Evolutionary conservation across 1,139 yeast species (phyloP).

Genomic region (Lodderomyces theae): DNA sequence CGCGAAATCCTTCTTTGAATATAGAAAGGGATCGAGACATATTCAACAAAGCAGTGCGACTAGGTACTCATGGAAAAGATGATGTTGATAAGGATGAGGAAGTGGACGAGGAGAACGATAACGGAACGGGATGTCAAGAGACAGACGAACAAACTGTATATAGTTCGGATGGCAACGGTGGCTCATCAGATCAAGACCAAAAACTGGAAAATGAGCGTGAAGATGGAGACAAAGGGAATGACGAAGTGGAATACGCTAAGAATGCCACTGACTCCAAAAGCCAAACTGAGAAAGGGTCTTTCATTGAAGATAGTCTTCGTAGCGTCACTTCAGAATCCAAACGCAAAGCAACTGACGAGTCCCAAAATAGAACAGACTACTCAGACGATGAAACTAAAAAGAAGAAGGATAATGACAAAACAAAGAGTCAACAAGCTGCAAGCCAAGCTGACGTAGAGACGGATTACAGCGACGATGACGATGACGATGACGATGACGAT

Average conservation of each 20-base stretch:
- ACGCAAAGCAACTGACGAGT: background rate
- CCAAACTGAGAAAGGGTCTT: background rate
- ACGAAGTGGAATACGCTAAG: background rate
- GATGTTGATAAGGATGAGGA: constrained; percentile 1
- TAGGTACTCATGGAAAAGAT: constrained; percentile 1
- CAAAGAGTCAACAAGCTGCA: background rate
- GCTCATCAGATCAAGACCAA: constrained; percentile 5
- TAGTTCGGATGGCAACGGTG: constrained; percentile 7
- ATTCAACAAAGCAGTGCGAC: background rate
- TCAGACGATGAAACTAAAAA: background rate
- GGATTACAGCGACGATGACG: constrained; percentile 14
- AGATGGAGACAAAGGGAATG: constrained; percentile 1
- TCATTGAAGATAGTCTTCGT: background rate
- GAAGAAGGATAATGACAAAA: background rate
- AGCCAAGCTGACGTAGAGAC: constrained; percentile 13
- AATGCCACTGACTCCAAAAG: background rate
- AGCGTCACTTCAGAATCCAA: background rate
- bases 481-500: constrained; percentile 3
- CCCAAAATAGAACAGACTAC: background rate
- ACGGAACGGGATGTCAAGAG: background rate
- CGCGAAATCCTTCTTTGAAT: constrained; percentile 7
- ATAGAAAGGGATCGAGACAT: constrained; percentile 2
- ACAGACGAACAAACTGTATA: constrained; percentile 2
- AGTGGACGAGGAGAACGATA: constrained; percentile 2
- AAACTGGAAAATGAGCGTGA: background rate